Base-by-base conservation (phyloP, 2,329 filamentous ascomycete species). In the Cadophora luteo-olivacea region DNA sequence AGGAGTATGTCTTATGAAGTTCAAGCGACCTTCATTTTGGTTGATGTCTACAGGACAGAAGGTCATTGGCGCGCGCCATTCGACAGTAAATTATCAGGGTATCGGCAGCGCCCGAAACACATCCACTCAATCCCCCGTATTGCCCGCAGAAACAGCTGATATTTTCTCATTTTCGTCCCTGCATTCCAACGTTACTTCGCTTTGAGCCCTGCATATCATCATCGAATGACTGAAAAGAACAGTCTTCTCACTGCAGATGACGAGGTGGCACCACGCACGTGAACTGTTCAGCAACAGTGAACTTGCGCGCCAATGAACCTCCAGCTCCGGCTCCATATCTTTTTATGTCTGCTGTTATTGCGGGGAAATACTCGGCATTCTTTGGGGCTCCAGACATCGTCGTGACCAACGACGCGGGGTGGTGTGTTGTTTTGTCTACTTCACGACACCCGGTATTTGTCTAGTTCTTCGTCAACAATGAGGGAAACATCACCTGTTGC, bases 401-500 rank as follows among this genome's bases (percentile, higher is more conserved):
- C n/a, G 45, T 49, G 45, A 49, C n/a, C n/a, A 11, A 49, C 22
- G 45, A 16, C 2, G 36, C 36, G 36, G 7, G 54, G 32, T 38
- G 33, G 55, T n/a, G 41, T 38, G 33, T 58, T 58, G 19, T 58
- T 36, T n/a, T 57, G 25, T 55, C 4, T 19, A 14, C 16, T 36
- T 36, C 33, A 38, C 55, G 33, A 22, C 24, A 38, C n/a, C 24
- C 14, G n/a, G 1, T 25, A 57, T 19, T 16, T 36, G 11, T 58
- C 8, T 16, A 38, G 55, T 33, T 57, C 54, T 57, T 19, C 19
- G 16, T 41, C 41, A 4, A 38, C 8, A 16, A 14, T 4, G 11
- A 5, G 5, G 14, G 6, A 2, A 58, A 24, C 19, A 67, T 62
- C 58, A 62, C 65, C 58, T 67, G 65, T 62, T 54, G 8, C 16